Evolutionary conservation across 441 rosid genomes (phyloP).

Genomic region (Kokia cookei): DNA sequence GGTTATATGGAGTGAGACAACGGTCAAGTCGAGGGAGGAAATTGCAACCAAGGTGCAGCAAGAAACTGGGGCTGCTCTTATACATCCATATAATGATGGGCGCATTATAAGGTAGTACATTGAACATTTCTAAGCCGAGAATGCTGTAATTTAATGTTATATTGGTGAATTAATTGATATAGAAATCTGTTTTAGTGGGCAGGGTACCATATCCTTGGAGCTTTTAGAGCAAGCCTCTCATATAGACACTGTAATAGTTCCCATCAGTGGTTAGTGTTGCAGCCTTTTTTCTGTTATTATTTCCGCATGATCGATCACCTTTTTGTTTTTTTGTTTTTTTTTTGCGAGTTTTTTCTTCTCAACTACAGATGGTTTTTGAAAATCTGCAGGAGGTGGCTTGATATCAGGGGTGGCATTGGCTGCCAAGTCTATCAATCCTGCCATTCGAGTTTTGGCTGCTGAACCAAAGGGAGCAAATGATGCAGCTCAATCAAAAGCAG

Average conservation of each 20-base stretch:
- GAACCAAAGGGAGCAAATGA: constrained; percentile 90
- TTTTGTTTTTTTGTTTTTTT: neutral
- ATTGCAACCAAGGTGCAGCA: constrained; percentile 51
- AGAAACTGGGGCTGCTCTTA: constrained; percentile 75
- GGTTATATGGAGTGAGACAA: constrained; percentile 61
- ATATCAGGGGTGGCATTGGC: constrained; percentile 91
- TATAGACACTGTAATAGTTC: constrained; percentile 68
- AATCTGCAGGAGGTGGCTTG: constrained; percentile 65
- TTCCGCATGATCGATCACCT: neutral
- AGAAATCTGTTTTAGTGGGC: constrained; percentile 53
- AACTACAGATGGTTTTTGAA: neutral
- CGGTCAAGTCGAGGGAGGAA: constrained; percentile 62
- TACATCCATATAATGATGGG: constrained; percentile 74
- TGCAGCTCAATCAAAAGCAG: constrained; percentile 78
- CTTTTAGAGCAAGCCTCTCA: constrained; percentile 69
- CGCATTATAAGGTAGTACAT: constrained; percentile 60
- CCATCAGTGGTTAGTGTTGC: constrained; percentile 62
- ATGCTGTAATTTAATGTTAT: neutral
- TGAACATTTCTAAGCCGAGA: neutral
- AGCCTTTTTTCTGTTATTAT: neutral
- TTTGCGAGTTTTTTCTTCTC: neutral
- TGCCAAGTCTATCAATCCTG: constrained; percentile 82
- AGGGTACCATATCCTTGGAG: constrained; percentile 81
- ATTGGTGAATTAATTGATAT: neutral
- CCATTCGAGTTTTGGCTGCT: constrained; percentile 69